These are phyloP conservation scores for Phellinidium pouzarii DNA, from an alignment of 1,284 basidiomycete species.

Conservation along the genomic window DNA sequence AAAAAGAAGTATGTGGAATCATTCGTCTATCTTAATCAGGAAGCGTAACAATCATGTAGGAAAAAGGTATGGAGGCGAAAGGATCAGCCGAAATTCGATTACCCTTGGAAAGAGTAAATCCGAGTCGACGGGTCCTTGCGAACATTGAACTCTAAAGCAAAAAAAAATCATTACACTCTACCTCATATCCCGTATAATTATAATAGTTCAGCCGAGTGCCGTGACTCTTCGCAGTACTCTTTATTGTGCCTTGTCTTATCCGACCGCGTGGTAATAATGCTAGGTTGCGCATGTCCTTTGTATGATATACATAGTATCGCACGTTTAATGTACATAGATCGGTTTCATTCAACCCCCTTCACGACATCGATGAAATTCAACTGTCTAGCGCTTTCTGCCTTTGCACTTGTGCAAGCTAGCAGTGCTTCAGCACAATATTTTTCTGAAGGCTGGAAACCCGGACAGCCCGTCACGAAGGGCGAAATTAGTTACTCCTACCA, in stretches of 20 bases:
- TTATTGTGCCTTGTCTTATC: too few relatives aligned
- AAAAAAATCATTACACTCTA: too few relatives aligned
- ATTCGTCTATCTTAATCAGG: background rate
- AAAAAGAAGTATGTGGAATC: conserved; percentile 76
- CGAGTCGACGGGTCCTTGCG: background rate
- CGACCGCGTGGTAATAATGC: too few relatives aligned
- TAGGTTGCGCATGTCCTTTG: too few relatives aligned
- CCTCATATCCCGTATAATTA: too few relatives aligned
- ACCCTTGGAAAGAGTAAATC: conserved; percentile 75
- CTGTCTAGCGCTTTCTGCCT: conserved; percentile 29
- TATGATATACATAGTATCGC: too few relatives aligned
- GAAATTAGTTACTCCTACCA: conserved; percentile 20
- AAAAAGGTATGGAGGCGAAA: conserved; percentile 88
- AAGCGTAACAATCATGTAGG: conserved; percentile 36
- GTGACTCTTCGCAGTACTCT: too few relatives aligned
- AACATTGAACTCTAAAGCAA: background rate
- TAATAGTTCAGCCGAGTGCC: too few relatives aligned
- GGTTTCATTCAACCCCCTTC: background rate
- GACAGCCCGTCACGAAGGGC: conserved; percentile 41
- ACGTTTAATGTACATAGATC: too few relatives aligned
- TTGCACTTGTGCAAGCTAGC: conserved; percentile 31
- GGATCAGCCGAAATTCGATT: conserved; percentile 78
- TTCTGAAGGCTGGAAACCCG: conserved; percentile 71
- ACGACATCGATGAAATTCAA: conserved; percentile 44
- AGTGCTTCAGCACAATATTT: conserved; percentile 60